A percentile compares a stretch with the other conserved stretches of the same genome.
phyloP scores from a whole-genome alignment of 352 stramenopile species.

The Phytopythium litorale region DNA sequence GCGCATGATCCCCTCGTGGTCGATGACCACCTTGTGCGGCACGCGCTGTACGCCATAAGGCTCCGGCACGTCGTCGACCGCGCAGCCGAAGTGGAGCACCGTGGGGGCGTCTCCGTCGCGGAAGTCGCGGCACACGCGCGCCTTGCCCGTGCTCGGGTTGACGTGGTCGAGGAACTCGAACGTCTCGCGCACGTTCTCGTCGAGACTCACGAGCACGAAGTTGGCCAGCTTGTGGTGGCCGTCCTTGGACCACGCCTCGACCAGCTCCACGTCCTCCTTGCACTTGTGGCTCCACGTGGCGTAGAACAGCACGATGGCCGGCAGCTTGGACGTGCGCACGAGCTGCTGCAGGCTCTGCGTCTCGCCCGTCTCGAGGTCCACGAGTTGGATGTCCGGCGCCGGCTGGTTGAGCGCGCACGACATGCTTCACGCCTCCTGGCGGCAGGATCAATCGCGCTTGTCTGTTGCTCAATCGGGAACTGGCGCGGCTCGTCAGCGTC shows the following conservation, averaged over 20 bases:
- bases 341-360: slow-evolving; percentile 28
- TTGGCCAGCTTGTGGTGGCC: slow-evolving; percentile 40
- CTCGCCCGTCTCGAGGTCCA: slow-evolving; percentile 52
- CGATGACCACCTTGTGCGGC: slow-evolving; percentile 47
- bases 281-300: slow-evolving; percentile 61
- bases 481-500: neutral
- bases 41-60: slow-evolving; percentile 49
- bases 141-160: slow-evolving; percentile 29
- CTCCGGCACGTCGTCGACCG: slow-evolving; percentile 31
- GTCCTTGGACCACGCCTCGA: slow-evolving; percentile 55
- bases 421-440: slow-evolving; percentile 17
- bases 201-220: slow-evolving; percentile 61
- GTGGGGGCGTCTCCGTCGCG: slow-evolving; percentile 37
- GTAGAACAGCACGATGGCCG: slow-evolving; percentile 57
- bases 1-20: slow-evolving; percentile 36
- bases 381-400: slow-evolving; percentile 39
- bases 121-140: slow-evolving; percentile 51
- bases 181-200: slow-evolving; percentile 51
- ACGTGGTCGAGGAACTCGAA: slow-evolving; percentile 42
- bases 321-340: slow-evolving; percentile 24
- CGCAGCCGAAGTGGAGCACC: slow-evolving; percentile 49
- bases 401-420: slow-evolving; percentile 44
- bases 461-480: neutral
- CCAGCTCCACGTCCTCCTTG: slow-evolving; percentile 42
- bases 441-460: neutral